Base-by-base conservation (phyloP, 306 rosid genomes). In the Spatholobus suberectus region DNA sequence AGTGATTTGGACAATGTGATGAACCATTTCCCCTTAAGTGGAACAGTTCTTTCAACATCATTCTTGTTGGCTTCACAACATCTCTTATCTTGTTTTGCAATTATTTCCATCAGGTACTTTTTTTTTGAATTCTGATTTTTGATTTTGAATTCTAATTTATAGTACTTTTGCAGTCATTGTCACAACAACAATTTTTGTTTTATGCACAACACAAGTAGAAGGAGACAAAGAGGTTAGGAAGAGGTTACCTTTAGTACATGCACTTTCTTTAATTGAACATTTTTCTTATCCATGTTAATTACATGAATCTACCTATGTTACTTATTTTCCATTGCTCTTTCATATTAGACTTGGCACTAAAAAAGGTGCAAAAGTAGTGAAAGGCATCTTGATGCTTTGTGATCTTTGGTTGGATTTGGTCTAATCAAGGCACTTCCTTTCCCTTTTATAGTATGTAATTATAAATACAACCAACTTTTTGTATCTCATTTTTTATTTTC, bases 21-120 rank as follows among this genome's bases (percentile, higher is more conserved):
- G 86, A 79, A 79, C 71, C 32, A 62, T 86, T 87, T 79, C 41
- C 88, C 92, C 43, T 79, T 94, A 52, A 84, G 81, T 40, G 86
- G 83, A 37, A 82, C 93, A 54, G 84, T 94, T 85, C 77, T 94
- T 80, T 89, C 94, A 9, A 85, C 93, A 27, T 91, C 98, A 15
- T 92, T 47, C 98, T 94, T 76, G 91, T 77, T n/a, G n/a, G n/a
- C n/a, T n/a, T n/a, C n/a, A n/a, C n/a, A n/a, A n/a, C n/a, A n/a
- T n/a, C n/a, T n/a, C 84, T 94, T 34, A 92, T 94, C 86, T 94
- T 94, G 41, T 92, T 94, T 40, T 94, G 95, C 81, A 94, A 97
- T 81, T 97, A 90, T 85, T 92, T 94, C 83, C 98, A 94, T 85
- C 97, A 94, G 94, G 97, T 87, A 87, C n/a, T 51, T 21, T 47